A percentile compares a stretch with the other conserved stretches of the same genome.
Conservation (phyloP, 108 stramenopile species). For the Cyclotella cryptica region DNA sequence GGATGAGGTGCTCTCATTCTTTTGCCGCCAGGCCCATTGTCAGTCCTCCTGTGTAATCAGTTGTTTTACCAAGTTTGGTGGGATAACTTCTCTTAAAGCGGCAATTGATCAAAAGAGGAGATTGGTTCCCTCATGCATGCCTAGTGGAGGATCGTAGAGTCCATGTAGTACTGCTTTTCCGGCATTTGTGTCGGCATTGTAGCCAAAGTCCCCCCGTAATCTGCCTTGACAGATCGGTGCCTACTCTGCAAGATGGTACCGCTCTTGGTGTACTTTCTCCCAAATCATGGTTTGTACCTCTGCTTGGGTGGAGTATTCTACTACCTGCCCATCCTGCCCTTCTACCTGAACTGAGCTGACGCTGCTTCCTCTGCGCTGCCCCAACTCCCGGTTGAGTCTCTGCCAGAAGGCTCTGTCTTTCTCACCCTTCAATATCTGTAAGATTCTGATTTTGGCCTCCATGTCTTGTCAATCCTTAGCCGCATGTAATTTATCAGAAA, state of each 20-base stretch:
- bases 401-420: slow-evolving; percentile 26
- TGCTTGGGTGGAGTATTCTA: not conserved
- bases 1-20: slow-evolving; percentile 11
- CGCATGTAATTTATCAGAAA: not conserved
- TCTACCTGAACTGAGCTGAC: slow-evolving; percentile 19
- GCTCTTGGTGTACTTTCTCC: no score
- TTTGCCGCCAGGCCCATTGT: not conserved
- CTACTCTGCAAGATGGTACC: no score
- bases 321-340: not conserved
- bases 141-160: not conserved
- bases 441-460: slow-evolving; percentile 12
- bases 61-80: not conserved
- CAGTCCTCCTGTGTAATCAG: not conserved
- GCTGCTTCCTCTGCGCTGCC: not conserved
- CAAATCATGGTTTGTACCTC: not conserved
- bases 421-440: slow-evolving; percentile 30
- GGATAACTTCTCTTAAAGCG: not conserved
- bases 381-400: slow-evolving; percentile 9
- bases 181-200: no score
- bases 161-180: slow-evolving; percentile 1
- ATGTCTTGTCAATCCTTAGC: slow-evolving; percentile 10
- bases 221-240: no score
- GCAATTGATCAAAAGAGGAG: not conserved
- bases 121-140: not conserved
- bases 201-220: no score